Evolutionary conservation across 148 eudicot genomes (phyloP).

Genomic region (Rhododendron molle): DNA sequence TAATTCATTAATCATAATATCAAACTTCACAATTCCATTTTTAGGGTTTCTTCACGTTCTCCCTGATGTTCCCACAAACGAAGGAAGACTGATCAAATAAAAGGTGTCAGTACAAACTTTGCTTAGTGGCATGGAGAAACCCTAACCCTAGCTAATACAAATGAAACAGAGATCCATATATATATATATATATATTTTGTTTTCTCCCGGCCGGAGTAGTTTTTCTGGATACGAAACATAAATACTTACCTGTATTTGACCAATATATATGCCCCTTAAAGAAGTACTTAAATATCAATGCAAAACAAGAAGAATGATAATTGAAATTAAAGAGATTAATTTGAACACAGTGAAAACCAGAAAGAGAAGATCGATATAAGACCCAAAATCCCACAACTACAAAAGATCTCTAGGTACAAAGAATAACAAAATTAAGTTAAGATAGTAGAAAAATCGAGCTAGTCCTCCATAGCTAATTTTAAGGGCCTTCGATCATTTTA

Average conservation of each 20-base stretch:
- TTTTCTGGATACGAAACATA: neutral
- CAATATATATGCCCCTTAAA: neutral
- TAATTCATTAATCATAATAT: too few relatives aligned
- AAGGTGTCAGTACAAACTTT: neutral
- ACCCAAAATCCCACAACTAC: slow-evolving; percentile 1
- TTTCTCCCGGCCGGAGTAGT: neutral
- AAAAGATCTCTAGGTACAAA: slow-evolving; percentile 7
- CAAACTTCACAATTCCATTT: neutral
- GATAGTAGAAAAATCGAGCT: neutral
- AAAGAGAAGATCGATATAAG: neutral
- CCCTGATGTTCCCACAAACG: neutral
- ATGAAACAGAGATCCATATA: neutral
- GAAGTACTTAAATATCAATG: neutral
- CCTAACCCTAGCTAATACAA: slow-evolving; percentile 1
- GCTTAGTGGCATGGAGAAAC: neutral
- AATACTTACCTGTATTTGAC: neutral
- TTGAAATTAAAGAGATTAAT: neutral
- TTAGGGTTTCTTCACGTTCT: slow-evolving; percentile 2
- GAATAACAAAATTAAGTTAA: neutral
- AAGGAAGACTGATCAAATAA: neutral
- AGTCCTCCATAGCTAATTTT: neutral
- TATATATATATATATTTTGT: too few relatives aligned
- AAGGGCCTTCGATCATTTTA: neutral
- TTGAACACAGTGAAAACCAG: neutral
- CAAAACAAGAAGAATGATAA: neutral